Evolutionary conservation across 257 asterid genomes (phyloP), one percentile per base, ranked within the genome.

Genomic region (Scutellaria baicalensis): DNA sequence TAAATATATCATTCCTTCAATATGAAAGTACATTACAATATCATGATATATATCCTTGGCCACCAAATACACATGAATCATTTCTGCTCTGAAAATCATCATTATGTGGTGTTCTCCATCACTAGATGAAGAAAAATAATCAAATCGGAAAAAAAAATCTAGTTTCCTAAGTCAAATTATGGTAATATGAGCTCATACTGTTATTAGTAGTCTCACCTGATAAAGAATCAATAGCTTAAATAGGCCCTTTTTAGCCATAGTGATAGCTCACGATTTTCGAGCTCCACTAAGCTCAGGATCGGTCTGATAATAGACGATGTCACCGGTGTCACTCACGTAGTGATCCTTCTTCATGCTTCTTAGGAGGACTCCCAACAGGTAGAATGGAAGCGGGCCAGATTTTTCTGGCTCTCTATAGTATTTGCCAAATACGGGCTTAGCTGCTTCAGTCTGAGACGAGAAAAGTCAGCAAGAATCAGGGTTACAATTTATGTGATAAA

Each of bases 321-420:
- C 90, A 40, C 91, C 97, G 0, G 84, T 52, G 69, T 91, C 96
- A 12, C 86, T 91, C 64, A 91, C 97, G 43, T 76, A 91, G 64
- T 89, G 96, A 79, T 91, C 97, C 79, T 77, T 81, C 58, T 65
- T 82, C 87, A 91, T 62, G 88, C 97, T 91, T 75, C 78, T 75
- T 4, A 74, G 7, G 16, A 91, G 89, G 38, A 77, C 85, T 69
- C 95, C 90, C 73, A 91, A 7, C 75, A 91, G 77, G 77, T 84
- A 71, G 20, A 86, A 67, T 6, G 98, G 97, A 20, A 90, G 74
- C 13, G 95, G 96, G 40, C 84, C 84, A 9, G 96, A 93, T 80
- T 76, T 93, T 73, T 85, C 64, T 3, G 97, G 98, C 84, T 86
- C 97, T 64, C 81, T 77, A 52, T 90, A 92, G 71, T 92, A 90